A percentile compares a stretch with the other conserved stretches of the same genome.
These are phyloP conservation scores for Boletus semigastroideus DNA, from an alignment of 1,284 basidiomycete species.

Conservation along the genomic window DNA sequence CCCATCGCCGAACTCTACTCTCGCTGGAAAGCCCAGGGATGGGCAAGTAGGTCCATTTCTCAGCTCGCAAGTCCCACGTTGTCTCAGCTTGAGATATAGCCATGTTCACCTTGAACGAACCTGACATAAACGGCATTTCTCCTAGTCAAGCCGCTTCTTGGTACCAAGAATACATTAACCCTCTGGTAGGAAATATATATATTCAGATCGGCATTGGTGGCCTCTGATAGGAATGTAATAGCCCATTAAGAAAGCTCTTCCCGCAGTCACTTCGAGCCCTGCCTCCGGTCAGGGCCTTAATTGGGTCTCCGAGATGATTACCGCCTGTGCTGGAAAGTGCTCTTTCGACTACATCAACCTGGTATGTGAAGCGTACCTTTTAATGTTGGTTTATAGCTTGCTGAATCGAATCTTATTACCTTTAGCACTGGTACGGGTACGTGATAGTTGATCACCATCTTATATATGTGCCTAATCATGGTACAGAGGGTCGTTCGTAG, in stretches of 20 bases:
- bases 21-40: conserved; percentile 33
- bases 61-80: background rate
- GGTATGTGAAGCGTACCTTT: conserved; percentile 6
- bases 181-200: conserved; percentile 24
- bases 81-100: conserved; percentile 18
- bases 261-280: conserved; percentile 34
- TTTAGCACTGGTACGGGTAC: conserved; percentile 37
- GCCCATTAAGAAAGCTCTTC: conserved; percentile 36
- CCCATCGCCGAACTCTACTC: conserved; percentile 33
- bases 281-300: conserved; percentile 30
- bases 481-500: conserved; percentile 11
- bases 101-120: conserved; percentile 40
- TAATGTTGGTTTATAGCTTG: background rate
- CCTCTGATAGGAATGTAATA: conserved; percentile 11
- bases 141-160: conserved; percentile 35
- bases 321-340: conserved; percentile 32
- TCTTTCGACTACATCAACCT: conserved; percentile 36
- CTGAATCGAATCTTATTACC: background rate
- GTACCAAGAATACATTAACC: conserved; percentile 39
- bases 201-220: background rate
- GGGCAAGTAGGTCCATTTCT: conserved; percentile 28
- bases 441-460: background rate
- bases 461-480: too few relatives aligned
- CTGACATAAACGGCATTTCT: conserved; percentile 30
- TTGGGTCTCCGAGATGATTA: conserved; percentile 38